Base-by-base conservation (phyloP, 2,329 filamentous ascomycete genomes). In the Xylogone sp. region DNA sequence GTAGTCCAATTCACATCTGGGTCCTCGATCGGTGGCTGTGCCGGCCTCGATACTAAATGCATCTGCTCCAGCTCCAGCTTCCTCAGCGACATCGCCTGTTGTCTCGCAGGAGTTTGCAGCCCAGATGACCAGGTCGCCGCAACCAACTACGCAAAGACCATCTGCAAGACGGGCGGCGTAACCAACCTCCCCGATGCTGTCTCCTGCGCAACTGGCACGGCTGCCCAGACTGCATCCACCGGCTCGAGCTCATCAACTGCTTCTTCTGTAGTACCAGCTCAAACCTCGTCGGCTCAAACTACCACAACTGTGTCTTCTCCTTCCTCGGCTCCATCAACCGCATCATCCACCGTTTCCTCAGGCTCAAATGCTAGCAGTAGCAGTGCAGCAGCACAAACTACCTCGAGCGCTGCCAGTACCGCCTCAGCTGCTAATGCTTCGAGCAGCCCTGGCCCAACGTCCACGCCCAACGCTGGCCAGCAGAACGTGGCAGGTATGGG, bases 31-130 rank as follows among this genome's bases (percentile, higher is more conserved):
- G 68, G 64, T 7, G 73, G 73, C 56, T 73, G 71, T 53, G 43
- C 5, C 61, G 63, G 27, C 50, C n/a, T 74, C 19, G 70, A 79
- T 51, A 65, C 74, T 52, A 58, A 63, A 31, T 82, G 79, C 58
- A 78, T 81, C 56, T 82, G 79, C 60, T 61, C 59, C 6, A 66
- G 68, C 54, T 55, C 62, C 10, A 59, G 63, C 18, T 82, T 81
- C 69, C 61, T 82, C 50, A 60, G 54, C 45, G 61, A 62, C 49
- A 76, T 81, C 53, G 64, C 73, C 43, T 79, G 76, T 65, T 82
- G 79, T 57, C 65, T 82, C 19, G 62, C 68, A 18, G 58, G 59
- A 2, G 62, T 64, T n/a, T 82, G 79, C 62, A 57, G 59, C 27
- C 21, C 58, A 0, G 59, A 59, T 0, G 73, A 76, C n/a, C 72